These are phyloP conservation scores for Echites panduratus DNA, from an alignment of 257 asterid genomes.

Conservation along the genomic window DNA sequence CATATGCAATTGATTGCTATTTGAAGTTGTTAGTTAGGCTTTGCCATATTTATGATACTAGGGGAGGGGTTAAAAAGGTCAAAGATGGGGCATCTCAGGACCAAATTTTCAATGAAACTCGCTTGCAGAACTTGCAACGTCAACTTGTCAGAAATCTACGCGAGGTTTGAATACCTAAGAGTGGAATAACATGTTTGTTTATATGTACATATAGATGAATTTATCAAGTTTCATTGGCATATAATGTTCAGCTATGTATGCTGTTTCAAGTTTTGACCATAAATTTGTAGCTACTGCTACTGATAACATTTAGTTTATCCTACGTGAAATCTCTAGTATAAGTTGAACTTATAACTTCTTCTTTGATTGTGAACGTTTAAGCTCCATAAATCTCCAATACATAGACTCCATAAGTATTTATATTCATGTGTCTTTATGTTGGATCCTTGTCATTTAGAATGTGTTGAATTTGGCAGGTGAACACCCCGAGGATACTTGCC, in stretches of 20 bases:
- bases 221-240: background rate
- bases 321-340: background rate
- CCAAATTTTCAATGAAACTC: constrained; percentile 83
- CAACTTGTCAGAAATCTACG: constrained; percentile 74
- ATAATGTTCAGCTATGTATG: background rate
- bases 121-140: constrained; percentile 77
- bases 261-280: background rate
- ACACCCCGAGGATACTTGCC: constrained; percentile 66
- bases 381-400: background rate
- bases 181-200: background rate
- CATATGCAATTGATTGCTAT: constrained; percentile 90
- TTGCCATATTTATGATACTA: constrained; percentile 80
- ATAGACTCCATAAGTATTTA: no score
- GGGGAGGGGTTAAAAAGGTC: constrained; percentile 90
- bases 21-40: constrained; percentile 82
- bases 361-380: background rate
- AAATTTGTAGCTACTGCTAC: background rate
- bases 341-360: background rate
- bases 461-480: constrained; percentile 53
- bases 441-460: constrained; percentile 5
- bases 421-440: background rate
- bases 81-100: constrained; percentile 94
- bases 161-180: constrained; percentile 48
- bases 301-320: background rate
- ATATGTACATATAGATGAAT: background rate